Percentiles rank a stretch among this genome's conserved stretches.
Conservation (phyloP, 805 yeast species). For the Lachancea fermentati region DNA sequence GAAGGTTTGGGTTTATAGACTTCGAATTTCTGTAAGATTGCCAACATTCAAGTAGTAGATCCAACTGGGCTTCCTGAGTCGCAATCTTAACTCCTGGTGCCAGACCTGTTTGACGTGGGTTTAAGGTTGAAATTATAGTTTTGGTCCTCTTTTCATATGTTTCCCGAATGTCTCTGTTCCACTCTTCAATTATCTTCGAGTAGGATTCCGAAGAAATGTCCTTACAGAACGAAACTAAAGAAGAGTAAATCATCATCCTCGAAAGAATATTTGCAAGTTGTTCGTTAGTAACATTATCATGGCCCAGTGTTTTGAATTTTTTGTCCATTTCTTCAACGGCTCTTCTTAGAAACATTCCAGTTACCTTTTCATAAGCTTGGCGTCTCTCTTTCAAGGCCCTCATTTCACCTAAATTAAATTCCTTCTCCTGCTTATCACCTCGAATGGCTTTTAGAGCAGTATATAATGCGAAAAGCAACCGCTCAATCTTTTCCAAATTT, state of each 20-base stretch:
- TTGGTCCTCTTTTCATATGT: slow-evolving; percentile 30
- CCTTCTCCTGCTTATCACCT: slow-evolving; percentile 38
- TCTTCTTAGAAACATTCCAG: slow-evolving; percentile 44
- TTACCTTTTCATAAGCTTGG: slow-evolving; percentile 50
- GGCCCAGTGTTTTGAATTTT: slow-evolving; percentile 38
- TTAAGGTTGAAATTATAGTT: background rate
- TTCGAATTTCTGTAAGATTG: slow-evolving; percentile 12
- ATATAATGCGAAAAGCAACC: slow-evolving; percentile 48
- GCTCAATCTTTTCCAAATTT: slow-evolving; percentile 48
- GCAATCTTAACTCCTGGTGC: background rate
- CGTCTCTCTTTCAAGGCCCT: slow-evolving; percentile 65
- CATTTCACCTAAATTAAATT: slow-evolving; percentile 54
- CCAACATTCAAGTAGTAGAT: slow-evolving; percentile 17
- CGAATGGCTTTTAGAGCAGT: slow-evolving; percentile 61
- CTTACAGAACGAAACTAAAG: slow-evolving; percentile 52
- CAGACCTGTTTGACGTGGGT: background rate
- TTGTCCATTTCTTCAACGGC: slow-evolving; percentile 39
- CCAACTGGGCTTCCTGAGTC: background rate
- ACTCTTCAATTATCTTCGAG: slow-evolving; percentile 36
- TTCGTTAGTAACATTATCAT: slow-evolving; percentile 27
- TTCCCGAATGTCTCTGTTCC: slow-evolving; percentile 33
- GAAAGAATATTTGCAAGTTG: slow-evolving; percentile 32
- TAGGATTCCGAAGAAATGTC: slow-evolving; percentile 48
- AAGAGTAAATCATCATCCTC: slow-evolving; percentile 40
- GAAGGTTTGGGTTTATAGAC: slow-evolving; percentile 8